Evolutionary conservation across 2,329 filamentous ascomycete genomes (phyloP).

Genomic region (Fusarium gaditjirri): DNA sequence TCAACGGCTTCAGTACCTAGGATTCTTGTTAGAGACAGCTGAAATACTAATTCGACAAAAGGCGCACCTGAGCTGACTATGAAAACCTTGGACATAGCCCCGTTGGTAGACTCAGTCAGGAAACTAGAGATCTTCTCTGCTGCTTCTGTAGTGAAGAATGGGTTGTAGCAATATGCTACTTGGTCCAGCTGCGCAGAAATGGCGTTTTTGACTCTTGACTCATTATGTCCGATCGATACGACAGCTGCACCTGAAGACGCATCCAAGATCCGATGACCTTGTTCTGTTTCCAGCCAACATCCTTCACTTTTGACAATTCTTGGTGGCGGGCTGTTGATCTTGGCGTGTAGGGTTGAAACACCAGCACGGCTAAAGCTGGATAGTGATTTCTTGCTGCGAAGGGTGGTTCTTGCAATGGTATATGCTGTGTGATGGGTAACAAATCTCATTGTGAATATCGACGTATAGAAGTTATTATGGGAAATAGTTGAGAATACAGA

Average conservation of each 20-base stretch:
- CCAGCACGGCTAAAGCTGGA: not conserved
- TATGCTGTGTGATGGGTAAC: not conserved
- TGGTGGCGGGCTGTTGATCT: conserved; percentile 27
- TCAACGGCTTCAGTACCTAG: conserved; percentile 39
- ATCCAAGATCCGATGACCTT: conserved; percentile 19
- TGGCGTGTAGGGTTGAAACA: conserved; percentile 31
- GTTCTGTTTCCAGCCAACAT: conserved; percentile 23
- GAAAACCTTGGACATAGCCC: conserved; percentile 28
- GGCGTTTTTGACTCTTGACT: conserved; percentile 23
- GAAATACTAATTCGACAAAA: accelerated
- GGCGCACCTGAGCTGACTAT: conserved; percentile 21
- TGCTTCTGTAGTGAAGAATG: conserved; percentile 28
- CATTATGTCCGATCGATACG: conserved; percentile 27
- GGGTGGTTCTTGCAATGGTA: not conserved
- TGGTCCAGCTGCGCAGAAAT: conserved; percentile 14
- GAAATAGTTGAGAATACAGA: not conserved
- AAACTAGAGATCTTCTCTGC: conserved; percentile 19
- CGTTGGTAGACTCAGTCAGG: conserved; percentile 20
- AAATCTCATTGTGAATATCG: not conserved
- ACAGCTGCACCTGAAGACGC: conserved; percentile 35
- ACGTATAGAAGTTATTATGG: accelerated
- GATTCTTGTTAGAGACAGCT: not conserved
- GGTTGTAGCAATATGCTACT: conserved; percentile 32
- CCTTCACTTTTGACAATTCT: conserved; percentile 22
- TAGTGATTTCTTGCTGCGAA: accelerated